Conservation (phyloP, 495 filamentous ascomycete species). For the Xylaria acuta region DNA sequence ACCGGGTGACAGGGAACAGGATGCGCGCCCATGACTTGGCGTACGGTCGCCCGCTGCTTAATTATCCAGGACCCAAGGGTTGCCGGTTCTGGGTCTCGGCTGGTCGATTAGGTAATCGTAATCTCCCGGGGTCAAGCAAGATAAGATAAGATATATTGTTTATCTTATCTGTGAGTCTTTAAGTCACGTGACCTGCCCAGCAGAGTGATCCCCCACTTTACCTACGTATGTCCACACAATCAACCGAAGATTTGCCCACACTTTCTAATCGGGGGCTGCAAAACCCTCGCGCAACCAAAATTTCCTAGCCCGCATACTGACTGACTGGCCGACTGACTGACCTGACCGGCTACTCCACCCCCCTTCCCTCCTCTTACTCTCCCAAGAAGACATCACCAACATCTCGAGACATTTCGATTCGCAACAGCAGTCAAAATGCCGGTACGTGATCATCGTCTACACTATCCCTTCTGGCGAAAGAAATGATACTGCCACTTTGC, state of each 20-base stretch:
- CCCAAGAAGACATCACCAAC: slow-evolving; percentile 46
- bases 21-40: slow-evolving; percentile 34
- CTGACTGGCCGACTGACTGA: slow-evolving; percentile 30
- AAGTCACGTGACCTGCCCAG: background rate
- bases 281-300: slow-evolving; percentile 43
- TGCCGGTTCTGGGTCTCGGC: background rate
- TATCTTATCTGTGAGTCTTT: background rate
- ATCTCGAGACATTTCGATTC: slow-evolving; percentile 48
- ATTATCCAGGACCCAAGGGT: background rate
- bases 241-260: slow-evolving; percentile 40
- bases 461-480: background rate
- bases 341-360: slow-evolving; percentile 39
- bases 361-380: slow-evolving; percentile 30
- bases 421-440: slow-evolving; percentile 77
- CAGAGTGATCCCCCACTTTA: background rate
- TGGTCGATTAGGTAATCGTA: slow-evolving; percentile 7
- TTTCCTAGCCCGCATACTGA: slow-evolving; percentile 31
- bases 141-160: background rate
- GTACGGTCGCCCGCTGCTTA: slow-evolving; percentile 12
- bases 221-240: slow-evolving; percentile 2
- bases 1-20: slow-evolving; percentile 20
- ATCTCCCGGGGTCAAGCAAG: background rate
- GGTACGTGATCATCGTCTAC: slow-evolving; percentile 59
- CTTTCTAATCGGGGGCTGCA: slow-evolving; percentile 46
- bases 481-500: background rate